Evolutionary conservation across 2,329 filamentous ascomycete species (phyloP), one percentile per base, ranked within the genome.

Genomic region (Pyricularia pennisetigena): DNA sequence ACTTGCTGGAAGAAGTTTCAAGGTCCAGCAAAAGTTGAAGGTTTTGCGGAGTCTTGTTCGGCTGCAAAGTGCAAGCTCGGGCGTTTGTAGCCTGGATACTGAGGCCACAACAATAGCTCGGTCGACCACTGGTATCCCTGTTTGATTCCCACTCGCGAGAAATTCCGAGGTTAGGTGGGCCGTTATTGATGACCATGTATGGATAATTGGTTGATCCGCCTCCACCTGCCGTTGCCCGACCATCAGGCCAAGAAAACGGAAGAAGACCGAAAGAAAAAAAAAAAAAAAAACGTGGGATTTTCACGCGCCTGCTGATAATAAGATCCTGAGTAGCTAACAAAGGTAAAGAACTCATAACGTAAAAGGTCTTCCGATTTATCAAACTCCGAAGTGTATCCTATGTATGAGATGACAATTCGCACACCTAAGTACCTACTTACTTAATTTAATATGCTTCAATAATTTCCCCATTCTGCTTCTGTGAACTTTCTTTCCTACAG

Each of bases 1-100:
- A 79, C 79, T 78, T 79, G 78, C 77, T 75, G 77, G 79, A 78
- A 78, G 68, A 71, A 69, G 68, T 69, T 71, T 70, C 57, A 30
- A 67, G 59, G 59, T 41, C 35, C 59, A 64, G 67, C 63, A 68
- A 69, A 62, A 67, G 69, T 32, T 64, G 28, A 26, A 61, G 29
- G 54, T 67, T 62, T 62, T 67, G 66, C 54, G 66, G 65, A 59
- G 65, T 57, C 65, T 57, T 62, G 59, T 62, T 62, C 59, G 59
- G 59, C 59, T 62, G 59, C 59, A 62, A 62, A 62, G 16, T 62
- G 59, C 24, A 28, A 62, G 59, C 59, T 62, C 59, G 24, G 59
- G 59, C 59, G 14, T 28, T 62, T 62, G 59, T 28, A 28, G 59
- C 24, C 24, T 62, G 59, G 59, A 62, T 26, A 26, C 59, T 62